A percentile compares a stretch with the other conserved stretches of the same genome.
phyloP scores from a whole-genome alignment of 495 filamentous ascomycete genomes.

The Immersiella caudata region DNA sequence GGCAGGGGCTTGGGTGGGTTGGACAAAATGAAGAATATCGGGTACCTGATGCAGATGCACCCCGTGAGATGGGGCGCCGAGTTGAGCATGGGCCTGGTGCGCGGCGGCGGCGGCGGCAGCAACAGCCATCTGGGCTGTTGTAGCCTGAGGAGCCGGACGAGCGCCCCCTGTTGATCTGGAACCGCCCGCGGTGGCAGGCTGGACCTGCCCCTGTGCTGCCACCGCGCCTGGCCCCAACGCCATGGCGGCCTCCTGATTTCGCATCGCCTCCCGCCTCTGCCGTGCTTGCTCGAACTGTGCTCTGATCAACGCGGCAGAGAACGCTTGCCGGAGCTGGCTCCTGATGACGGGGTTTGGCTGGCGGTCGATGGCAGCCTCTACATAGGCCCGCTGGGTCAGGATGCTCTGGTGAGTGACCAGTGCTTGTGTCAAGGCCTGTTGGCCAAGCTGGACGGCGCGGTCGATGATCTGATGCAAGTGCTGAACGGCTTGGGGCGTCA shows the following conservation, averaged over 20 bases:
- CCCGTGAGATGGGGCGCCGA: slow-evolving; percentile 23
- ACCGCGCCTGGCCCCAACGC: slow-evolving; percentile 7
- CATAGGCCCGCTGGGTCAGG: slow-evolving; percentile 41
- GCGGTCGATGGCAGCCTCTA: slow-evolving; percentile 48
- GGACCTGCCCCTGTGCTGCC: neutral
- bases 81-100: slow-evolving; percentile 31
- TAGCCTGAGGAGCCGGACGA: neutral
- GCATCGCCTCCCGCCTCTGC: slow-evolving; percentile 30
- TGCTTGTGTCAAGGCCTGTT: slow-evolving; percentile 45
- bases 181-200: neutral
- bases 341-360: slow-evolving; percentile 44
- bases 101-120: slow-evolving; percentile 27
- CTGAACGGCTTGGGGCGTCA: slow-evolving; percentile 23
- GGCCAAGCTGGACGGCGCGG: slow-evolving; percentile 46
- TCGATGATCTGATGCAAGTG: slow-evolving; percentile 48
- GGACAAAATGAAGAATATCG: slow-evolving; percentile 22
- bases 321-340: slow-evolving; percentile 47
- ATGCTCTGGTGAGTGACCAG: slow-evolving; percentile 49
- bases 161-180: neutral
- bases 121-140: slow-evolving; percentile 21
- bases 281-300: slow-evolving; percentile 48
- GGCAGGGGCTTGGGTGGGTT: slow-evolving; percentile 14
- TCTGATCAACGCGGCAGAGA: slow-evolving; percentile 43
- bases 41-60: slow-evolving; percentile 34
- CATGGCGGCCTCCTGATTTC: slow-evolving; percentile 25